Evolutionary conservation across 148 eudicot genomes (phyloP), one percentile per base, ranked within the genome.

Genomic region (Beta vulgaris): DNA sequence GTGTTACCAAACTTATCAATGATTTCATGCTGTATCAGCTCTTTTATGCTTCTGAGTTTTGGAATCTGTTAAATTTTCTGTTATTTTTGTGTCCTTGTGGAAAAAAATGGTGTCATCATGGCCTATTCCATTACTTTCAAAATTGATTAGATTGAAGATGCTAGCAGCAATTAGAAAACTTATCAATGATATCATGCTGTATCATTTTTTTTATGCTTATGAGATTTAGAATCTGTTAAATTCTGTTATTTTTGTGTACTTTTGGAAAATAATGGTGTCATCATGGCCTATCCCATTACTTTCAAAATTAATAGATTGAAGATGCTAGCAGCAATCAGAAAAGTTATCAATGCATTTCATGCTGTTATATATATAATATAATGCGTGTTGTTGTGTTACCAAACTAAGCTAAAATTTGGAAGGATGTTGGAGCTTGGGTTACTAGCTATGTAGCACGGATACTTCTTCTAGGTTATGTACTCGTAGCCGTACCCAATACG

Each of bases 101-200:
- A 28, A 43, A 13, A 4, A 29, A 3, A 60, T 43, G 14, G 1
- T 59, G 23, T 60, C 53, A 36, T 19, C 28, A 25, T 67, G 51
- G 53, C n/a, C 44, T 21, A 63, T 36, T 14, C 4, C 1, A 5
- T 63, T n/a, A 18, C 43, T 0, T 60, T 21, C 2, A 60, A 2
- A n/a, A 60, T 60, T 19, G 16, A 29, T 60, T n/a, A 18, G 55
- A 21, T 61, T 31, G 54, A 43, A 61, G 68, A 3, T 43, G 16
- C 13, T 77, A 60, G 23, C 23, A 72, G 35, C 28, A 36, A 29
- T 18, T 58, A 76, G 72, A 29, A n/a, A n/a, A n/a, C n/a, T n/a
- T n/a, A n/a, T n/a, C n/a, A n/a, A n/a, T n/a, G n/a, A n/a, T n/a
- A n/a, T n/a, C n/a, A n/a, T n/a, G n/a, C n/a, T 32, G 9, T 46